These are phyloP conservation scores for Colletotrichum endophyticum DNA, from an alignment of 2,329 filamentous ascomycete genomes.

Conservation along the genomic window DNA sequence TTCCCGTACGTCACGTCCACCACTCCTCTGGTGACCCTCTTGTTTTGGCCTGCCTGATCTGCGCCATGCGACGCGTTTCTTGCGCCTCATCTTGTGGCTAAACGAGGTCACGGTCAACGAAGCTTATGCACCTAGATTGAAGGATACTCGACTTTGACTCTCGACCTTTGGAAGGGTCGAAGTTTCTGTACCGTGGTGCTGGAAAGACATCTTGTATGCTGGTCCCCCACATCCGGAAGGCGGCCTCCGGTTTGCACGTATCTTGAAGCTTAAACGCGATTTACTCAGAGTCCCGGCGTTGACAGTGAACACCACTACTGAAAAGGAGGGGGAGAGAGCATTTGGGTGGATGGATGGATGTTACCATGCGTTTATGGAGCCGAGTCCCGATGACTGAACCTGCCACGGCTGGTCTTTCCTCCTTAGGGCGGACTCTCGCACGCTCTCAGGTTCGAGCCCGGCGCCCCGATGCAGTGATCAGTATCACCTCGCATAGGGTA, in stretches of 20 bases:
- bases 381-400: background rate
- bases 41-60: conserved; percentile 16
- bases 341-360: background rate
- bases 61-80: conserved; percentile 1
- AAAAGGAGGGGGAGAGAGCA: background rate
- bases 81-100: background rate
- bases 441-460: background rate
- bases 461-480: background rate
- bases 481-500: conserved; percentile 11
- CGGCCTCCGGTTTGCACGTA: background rate
- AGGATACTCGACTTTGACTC: background rate
- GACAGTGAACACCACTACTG: background rate
- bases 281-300: background rate
- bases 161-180: background rate
- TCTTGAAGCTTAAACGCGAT: background rate
- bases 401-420: background rate
- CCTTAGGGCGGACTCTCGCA: background rate
- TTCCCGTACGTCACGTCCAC: background rate
- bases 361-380: background rate
- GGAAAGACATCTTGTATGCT: background rate
- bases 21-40: background rate
- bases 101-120: background rate
- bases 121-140: background rate
- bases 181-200: background rate
- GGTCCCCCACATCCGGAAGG: background rate